Evolutionary conservation across 1,284 basidiomycete species (phyloP), one percentile per base, ranked within the genome.

Genomic region (Wallemia ichthyophaga): DNA sequence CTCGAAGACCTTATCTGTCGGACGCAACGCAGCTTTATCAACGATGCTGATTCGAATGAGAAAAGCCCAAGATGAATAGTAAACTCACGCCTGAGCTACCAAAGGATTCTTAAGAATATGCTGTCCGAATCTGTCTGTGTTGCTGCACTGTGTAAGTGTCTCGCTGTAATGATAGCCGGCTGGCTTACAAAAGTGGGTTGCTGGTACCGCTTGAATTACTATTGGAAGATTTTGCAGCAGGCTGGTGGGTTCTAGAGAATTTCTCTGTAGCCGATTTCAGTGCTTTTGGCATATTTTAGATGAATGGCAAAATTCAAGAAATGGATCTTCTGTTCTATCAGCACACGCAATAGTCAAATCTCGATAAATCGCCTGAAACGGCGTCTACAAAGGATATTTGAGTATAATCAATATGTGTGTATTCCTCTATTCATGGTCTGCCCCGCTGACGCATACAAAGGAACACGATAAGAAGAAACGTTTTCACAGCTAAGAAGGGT

Each of bases 31-130:
- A 2, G 92, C 92, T 81, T 94, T 80, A 64, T 82, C 84, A 61
- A 86, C 84, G 62, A 87, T 87, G 59, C 84, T 86, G 65, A 25
- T 60, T 27, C 32, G 19, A 2, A 58, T 24, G 15, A 25, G 33
- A 23, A 25, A 48, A 23, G 2, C 28, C 33, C 23, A 13, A 32
- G 13, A 26, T 19, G 27, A 17, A 25, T 21, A 33, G 24, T 2
- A 26, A 25, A 76, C 82, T 67, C 68, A 88, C 85, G 78, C 81
- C 73, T 89, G 83, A 13, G 85, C 86, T 31, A 85, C 84, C 62
- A 82, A 75, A 15, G 87, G 84, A 69, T 92, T 96, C 70, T 94
- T 96, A 60, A 98, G 75, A 64, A 96, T 96, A 72, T 98, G 92
- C 69, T 98, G 91, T 27, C 91, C 91, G 65, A 95, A 94, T 62